These are phyloP conservation scores for Xylaria arbuscula DNA, from an alignment of 2,329 filamentous ascomycete species.

Conservation along the genomic window DNA sequence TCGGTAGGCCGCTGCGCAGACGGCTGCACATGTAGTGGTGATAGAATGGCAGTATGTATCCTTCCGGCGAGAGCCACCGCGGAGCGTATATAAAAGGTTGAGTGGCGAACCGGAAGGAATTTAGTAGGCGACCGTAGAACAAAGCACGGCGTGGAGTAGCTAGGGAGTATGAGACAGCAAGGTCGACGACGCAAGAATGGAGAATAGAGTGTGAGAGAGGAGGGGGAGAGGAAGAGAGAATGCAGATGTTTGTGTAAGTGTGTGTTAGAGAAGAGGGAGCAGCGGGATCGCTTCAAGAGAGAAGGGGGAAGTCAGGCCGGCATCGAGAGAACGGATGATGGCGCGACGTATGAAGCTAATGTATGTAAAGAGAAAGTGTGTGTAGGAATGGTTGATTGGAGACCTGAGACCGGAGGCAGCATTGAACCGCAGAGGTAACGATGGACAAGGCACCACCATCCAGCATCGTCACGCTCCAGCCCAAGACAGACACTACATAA, in stretches of 20 bases:
- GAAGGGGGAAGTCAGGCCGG: slow-evolving; percentile 13
- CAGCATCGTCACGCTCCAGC: background rate
- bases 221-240: background rate
- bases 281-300: background rate
- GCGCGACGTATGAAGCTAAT: slow-evolving; percentile 11
- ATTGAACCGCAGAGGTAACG: slow-evolving; percentile 11
- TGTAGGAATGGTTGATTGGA: slow-evolving; percentile 27
- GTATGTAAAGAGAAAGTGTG: slow-evolving; percentile 10
- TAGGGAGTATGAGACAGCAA: background rate
- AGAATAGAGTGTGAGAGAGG: background rate
- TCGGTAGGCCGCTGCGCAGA: slow-evolving; percentile 6
- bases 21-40: background rate
- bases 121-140: background rate
- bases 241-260: background rate
- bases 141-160: background rate
- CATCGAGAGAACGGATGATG: slow-evolving; percentile 21
- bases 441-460: slow-evolving; percentile 18
- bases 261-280: background rate
- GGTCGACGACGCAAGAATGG: background rate
- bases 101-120: slow-evolving; percentile 1
- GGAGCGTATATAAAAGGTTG: background rate
- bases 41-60: background rate
- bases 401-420: slow-evolving; percentile 17
- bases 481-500: background rate
- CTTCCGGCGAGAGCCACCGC: background rate